A percentile compares a stretch with the other conserved stretches of the same genome.
Conservation (phyloP, 495 filamentous ascomycete genomes). For the Pseudevernia furfuracea region DNA sequence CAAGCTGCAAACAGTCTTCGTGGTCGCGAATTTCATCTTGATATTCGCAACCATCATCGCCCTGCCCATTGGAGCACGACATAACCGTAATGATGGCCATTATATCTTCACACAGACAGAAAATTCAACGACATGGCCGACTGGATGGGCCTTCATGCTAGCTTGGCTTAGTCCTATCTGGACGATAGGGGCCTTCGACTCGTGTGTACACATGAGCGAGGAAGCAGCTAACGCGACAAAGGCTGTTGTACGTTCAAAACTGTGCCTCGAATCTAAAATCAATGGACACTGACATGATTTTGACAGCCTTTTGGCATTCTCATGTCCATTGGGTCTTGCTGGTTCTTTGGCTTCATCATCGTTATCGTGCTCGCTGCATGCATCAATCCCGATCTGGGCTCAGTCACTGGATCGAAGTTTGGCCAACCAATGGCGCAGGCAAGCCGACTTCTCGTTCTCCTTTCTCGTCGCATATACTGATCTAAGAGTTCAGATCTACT, state of each 20-base stretch:
- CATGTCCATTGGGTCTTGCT: conserved; percentile 45
- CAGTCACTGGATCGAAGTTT: conserved; percentile 35
- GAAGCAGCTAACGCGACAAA: conserved; percentile 56
- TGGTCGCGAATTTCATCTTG: conserved; percentile 55
- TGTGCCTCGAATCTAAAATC: neutral
- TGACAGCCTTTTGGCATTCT: conserved; percentile 49
- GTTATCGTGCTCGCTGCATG: conserved; percentile 45
- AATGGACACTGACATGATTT: conserved; percentile 1
- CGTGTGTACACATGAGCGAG: conserved; percentile 41
- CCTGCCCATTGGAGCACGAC: conserved; percentile 47
- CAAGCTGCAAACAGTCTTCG: conserved; percentile 56
- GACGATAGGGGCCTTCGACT: conserved; percentile 53
- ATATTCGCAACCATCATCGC: conserved; percentile 59
- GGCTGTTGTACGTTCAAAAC: conserved; percentile 37
- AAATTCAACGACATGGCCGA: conserved; percentile 55
- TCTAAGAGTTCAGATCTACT: conserved; percentile 36
- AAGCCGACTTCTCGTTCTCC: neutral
- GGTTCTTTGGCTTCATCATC: conserved; percentile 46
- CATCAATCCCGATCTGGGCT: conserved; percentile 39
- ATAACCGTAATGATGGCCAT: conserved; percentile 37
- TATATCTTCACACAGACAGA: conserved; percentile 43
- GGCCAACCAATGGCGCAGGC: conserved; percentile 48
- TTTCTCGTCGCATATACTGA: neutral
- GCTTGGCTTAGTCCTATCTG: conserved; percentile 60
- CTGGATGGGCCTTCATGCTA: conserved; percentile 58